Evolutionary conservation across 306 rosid species (phyloP).

Genomic region (Quercus rubra): DNA sequence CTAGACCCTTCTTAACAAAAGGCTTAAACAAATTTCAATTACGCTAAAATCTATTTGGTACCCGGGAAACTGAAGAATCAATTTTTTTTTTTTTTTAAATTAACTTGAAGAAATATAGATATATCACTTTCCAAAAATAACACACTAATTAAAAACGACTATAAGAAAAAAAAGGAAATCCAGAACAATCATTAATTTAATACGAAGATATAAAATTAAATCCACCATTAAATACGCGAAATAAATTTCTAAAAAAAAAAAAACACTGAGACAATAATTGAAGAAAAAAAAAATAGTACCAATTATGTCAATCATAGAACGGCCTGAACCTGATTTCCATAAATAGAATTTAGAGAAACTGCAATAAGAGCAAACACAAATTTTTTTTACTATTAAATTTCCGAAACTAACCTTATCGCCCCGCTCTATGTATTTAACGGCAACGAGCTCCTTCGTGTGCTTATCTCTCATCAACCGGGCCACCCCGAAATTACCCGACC

Average conservation of each 20-base stretch:
- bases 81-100: too few species aligned
- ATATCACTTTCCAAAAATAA: background rate
- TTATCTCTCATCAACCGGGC: constrained; percentile 89
- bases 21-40: background rate
- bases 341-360: constrained; percentile 2
- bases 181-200: background rate
- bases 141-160: background rate
- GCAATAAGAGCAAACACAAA: constrained; percentile 4
- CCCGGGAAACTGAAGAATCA: background rate
- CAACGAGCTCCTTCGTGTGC: constrained; percentile 80
- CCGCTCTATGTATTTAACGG: constrained; percentile 89
- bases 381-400: background rate
- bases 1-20: background rate
- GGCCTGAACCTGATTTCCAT: constrained; percentile 1
- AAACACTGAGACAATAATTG: background rate
- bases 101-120: too few species aligned
- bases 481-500: constrained; percentile 88
- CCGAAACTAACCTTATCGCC: constrained; percentile 69
- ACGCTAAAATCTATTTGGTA: background rate
- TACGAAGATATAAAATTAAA: background rate
- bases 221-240: background rate
- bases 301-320: background rate
- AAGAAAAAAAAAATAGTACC: too few species aligned
- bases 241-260: too few species aligned
- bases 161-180: background rate